Conservation (phyloP, 768 basidiomycete species). For the Boletus pseudopeckii region DNA sequence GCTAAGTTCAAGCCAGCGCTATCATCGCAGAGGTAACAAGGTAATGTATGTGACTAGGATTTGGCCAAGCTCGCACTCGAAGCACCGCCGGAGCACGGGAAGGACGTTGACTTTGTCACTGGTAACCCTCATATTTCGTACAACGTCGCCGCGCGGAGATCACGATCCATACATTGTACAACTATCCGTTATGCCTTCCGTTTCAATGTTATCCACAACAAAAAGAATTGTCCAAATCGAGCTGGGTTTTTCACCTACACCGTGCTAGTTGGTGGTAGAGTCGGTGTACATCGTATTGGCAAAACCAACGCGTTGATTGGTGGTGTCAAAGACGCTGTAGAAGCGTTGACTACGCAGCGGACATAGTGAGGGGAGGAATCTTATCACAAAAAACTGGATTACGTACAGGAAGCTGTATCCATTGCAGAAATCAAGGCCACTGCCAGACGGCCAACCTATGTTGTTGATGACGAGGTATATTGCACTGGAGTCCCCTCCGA, state of each 20-base stretch:
- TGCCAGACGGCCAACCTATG: slow-evolving; percentile 11
- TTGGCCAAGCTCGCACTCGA: too few species aligned
- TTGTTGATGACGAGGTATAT: slow-evolving; percentile 29
- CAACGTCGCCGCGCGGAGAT: too few species aligned
- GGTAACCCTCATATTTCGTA: too few species aligned
- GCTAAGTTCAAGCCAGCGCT: too few species aligned
- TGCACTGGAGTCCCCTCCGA: slow-evolving; percentile 22
- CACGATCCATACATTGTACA: too few species aligned
- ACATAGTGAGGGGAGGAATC: background rate
- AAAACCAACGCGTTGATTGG: slow-evolving; percentile 38
- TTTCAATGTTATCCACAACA: too few species aligned
- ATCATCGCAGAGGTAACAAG: too few species aligned
- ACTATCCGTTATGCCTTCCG: background rate
- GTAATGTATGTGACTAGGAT: too few species aligned
- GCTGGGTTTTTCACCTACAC: background rate
- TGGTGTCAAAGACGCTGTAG: slow-evolving; percentile 41
- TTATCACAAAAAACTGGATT: background rate
- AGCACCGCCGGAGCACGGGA: too few species aligned
- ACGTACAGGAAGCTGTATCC: slow-evolving; percentile 15
- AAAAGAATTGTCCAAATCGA: background rate
- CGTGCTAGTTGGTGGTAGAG: background rate
- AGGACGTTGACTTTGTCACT: too few species aligned
- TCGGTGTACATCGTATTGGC: slow-evolving; percentile 33
- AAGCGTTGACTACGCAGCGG: slow-evolving; percentile 32
- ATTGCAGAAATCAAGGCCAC: slow-evolving; percentile 17